Percentiles rank a stretch among this genome's conserved stretches.
These are phyloP conservation scores for Coleophoma crateriformis DNA, from an alignment of 2,329 filamentous ascomycete species.

Conservation along the genomic window DNA sequence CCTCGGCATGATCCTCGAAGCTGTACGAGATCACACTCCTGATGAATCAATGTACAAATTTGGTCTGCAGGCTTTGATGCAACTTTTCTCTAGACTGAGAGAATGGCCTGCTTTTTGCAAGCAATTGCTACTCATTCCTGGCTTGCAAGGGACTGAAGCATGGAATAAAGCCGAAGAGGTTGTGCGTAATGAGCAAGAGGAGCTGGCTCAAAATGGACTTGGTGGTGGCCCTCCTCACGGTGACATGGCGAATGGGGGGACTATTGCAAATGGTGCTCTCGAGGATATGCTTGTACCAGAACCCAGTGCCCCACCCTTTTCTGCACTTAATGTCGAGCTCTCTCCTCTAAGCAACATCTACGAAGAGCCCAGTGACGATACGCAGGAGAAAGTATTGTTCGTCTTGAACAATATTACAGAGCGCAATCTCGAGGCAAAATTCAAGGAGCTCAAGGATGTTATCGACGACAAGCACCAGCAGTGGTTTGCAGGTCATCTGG, in stretches of 20 bases:
- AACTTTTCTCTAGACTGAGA: conserved; percentile 73
- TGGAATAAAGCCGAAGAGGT: conserved; percentile 79
- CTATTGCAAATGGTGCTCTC: conserved; percentile 62
- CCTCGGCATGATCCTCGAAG: conserved; percentile 96
- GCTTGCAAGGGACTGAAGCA: conserved; percentile 78
- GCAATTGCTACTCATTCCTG: conserved; percentile 75
- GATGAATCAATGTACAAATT: conserved; percentile 97
- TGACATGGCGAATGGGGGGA: conserved; percentile 37
- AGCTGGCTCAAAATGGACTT: conserved; percentile 50
- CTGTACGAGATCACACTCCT: conserved; percentile 76
- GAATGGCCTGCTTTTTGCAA: conserved; percentile 97
- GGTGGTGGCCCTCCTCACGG: conserved; percentile 32
- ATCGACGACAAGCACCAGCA: conserved; percentile 80
- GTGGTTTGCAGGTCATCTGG: conserved; percentile 94
- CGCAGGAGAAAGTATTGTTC: conserved; percentile 91
- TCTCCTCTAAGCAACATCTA: conserved; percentile 58
- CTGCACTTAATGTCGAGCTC: conserved; percentile 71
- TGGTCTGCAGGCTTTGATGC: conserved; percentile 87
- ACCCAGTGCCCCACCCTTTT: conserved; percentile 65
- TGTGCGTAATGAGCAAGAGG: conserved; percentile 61
- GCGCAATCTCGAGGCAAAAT: conserved; percentile 78
- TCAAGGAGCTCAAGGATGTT: conserved; percentile 72
- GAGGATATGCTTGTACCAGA: conserved; percentile 58
- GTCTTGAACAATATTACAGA: conserved; percentile 95
- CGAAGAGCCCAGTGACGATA: conserved; percentile 77